Evolutionary conservation across 2,329 filamentous ascomycete genomes (phyloP).

Genomic region (Pseudocercospora pini-densiflorae): DNA sequence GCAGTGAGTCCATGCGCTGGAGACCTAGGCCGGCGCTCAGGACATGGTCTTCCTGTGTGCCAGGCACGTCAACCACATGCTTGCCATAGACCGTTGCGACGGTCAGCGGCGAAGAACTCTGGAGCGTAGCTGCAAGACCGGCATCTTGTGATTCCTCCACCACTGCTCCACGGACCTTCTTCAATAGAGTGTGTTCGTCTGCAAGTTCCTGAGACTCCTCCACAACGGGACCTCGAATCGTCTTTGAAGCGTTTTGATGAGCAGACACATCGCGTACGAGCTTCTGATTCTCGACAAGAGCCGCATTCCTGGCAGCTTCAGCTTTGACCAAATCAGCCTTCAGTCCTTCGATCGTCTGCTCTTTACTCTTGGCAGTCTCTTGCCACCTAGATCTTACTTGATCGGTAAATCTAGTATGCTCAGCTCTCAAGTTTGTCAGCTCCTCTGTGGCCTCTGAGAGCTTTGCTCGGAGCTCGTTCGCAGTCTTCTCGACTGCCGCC

Average conservation of each 20-base stretch:
- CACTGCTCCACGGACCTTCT: background rate
- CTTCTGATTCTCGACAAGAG: background rate
- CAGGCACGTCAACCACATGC: background rate
- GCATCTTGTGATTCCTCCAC: slow-evolving; percentile 4
- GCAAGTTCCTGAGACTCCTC: slow-evolving; percentile 4
- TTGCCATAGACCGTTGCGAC: background rate
- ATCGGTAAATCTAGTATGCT: background rate
- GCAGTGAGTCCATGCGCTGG: background rate
- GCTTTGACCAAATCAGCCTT: background rate
- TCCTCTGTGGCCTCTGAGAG: background rate
- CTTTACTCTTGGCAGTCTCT: background rate
- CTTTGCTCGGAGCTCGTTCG: background rate
- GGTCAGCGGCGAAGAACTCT: slow-evolving; percentile 1
- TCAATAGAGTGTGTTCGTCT: background rate
- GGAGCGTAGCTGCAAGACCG: no score
- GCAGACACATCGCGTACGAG: background rate
- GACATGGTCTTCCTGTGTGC: background rate
- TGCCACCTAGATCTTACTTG: background rate
- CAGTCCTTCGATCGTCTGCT: background rate
- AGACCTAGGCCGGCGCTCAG: background rate
- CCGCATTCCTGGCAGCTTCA: background rate
- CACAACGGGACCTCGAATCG: slow-evolving; percentile 1
- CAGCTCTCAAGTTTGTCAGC: background rate
- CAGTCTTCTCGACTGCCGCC: background rate
- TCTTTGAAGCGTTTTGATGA: background rate